Base-by-base conservation (phyloP, 2,329 filamentous ascomycete genomes). In the Pezicula radicicola region DNA sequence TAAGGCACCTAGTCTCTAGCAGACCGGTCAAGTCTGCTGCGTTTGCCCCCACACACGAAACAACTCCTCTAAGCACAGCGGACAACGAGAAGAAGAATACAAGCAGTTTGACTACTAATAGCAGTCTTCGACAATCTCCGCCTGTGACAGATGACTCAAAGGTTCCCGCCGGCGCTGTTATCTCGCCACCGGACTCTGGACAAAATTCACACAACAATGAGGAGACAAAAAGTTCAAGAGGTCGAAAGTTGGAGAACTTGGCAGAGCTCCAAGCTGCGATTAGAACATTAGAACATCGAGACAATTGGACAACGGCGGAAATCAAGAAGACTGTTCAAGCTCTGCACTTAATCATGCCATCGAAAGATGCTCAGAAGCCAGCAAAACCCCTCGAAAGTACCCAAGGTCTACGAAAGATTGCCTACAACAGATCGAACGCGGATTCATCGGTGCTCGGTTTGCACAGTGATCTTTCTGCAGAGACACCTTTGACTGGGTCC, bases 91-190 rank as follows among this genome's bases (percentile, higher is more conserved):
- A 43, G 49, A 57, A 57, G 39, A 50, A 63, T 54, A 56, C 57
- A 46, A 59, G 33, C 12, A 67, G 70, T 15, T 60, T 65, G 53
- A 60, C 50, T 25, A 46, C 74, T 50, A 78, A 76, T 66, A 76
- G 76, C 68, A 89, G 84, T 71, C 75, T 95, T 56, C 84, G 89
- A 62, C 89, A 92, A 69, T 95, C 91, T 15, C 87, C 89, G n/a
- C 89, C 91, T 16, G 72, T 91, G 57, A 89, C 85, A 57, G 84
- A 90, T 72, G 80, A 75, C 25, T 70, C 83, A 54, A 75, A 82
- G 57, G 94, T 96, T 69, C 91, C 91, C 39, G 83, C 84, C 55
- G 91, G 90, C 55, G 91, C 90, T 56, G 83, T 96, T 61, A 89
- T 96, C 54, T 97, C 93, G 0, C 93, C 93, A 35, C 93, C 93